Conservation (phyloP, 306 rosid species). For the Acacia acuminata region DNA sequence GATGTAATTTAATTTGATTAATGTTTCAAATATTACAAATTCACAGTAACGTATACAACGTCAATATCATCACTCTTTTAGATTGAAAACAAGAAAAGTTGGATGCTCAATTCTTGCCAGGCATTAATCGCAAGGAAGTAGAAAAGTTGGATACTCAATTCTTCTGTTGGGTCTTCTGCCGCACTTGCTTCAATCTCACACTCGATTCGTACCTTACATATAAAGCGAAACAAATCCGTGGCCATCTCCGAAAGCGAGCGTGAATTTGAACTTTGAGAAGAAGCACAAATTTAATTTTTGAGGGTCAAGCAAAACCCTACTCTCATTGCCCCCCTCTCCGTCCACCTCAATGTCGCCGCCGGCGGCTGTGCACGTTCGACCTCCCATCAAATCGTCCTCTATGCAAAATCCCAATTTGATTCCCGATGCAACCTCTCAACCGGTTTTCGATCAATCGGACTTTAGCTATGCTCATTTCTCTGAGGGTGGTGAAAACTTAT, state of each 20-base stretch:
- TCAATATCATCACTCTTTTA: too few species aligned
- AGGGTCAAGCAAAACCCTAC: slow-evolving; percentile 38
- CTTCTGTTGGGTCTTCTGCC: neutral
- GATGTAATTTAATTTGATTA: too few species aligned
- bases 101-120: neutral
- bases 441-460: slow-evolving; percentile 33
- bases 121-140: neutral
- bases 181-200: neutral
- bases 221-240: neutral
- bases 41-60: neutral
- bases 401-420: slow-evolving; percentile 25
- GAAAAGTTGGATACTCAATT: neutral
- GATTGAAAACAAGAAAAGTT: too few species aligned
- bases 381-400: slow-evolving; percentile 47
- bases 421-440: slow-evolving; percentile 34
- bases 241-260: neutral
- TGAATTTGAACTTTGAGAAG: slow-evolving; percentile 29
- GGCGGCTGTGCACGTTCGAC: slow-evolving; percentile 47
- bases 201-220: neutral
- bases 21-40: neutral
- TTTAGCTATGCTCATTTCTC: slow-evolving; percentile 23
- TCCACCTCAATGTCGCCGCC: slow-evolving; percentile 52
- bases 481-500: slow-evolving; percentile 29
- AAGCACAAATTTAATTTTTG: neutral
- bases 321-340: neutral